Evolutionary conservation across 2,329 filamentous ascomycete species (phyloP).

Genomic region (Fusarium mexicanum): DNA sequence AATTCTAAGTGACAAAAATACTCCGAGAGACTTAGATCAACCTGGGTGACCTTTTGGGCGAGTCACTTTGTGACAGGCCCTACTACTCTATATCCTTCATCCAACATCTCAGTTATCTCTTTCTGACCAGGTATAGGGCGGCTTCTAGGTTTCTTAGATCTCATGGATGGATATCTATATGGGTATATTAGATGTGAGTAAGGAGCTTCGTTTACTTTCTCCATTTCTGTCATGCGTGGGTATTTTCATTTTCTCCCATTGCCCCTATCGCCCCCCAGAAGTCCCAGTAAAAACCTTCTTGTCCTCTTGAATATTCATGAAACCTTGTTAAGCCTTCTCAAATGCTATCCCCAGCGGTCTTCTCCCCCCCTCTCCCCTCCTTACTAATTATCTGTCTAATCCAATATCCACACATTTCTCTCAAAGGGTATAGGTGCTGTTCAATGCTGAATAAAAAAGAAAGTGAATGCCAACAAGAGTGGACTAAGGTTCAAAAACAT

Average conservation of each 20-base stretch:
- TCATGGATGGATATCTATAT: background rate
- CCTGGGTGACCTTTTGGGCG: background rate
- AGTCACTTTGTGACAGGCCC: background rate
- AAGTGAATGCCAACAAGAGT: background rate
- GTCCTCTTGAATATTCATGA: background rate
- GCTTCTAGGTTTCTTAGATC: background rate
- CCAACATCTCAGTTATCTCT: background rate
- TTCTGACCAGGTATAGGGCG: background rate
- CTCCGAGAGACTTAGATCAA: background rate
- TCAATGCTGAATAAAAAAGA: background rate
- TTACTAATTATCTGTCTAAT: background rate
- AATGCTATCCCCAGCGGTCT: background rate
- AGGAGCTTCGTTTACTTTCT: background rate
- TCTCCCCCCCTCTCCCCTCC: background rate
- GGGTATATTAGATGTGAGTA: conserved; percentile 2
- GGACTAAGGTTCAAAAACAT: background rate
- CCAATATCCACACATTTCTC: conserved; percentile 9
- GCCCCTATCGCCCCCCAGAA: background rate
- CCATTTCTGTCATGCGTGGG: background rate
- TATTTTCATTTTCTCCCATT: background rate
- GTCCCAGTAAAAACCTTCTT: background rate
- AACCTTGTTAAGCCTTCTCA: background rate
- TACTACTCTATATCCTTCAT: background rate
- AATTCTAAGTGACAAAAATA: background rate
- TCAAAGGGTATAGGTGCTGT: conserved; percentile 20